Evolutionary conservation across 2,329 filamentous ascomycete genomes (phyloP).

Genomic region (Massarina eburnea): DNA sequence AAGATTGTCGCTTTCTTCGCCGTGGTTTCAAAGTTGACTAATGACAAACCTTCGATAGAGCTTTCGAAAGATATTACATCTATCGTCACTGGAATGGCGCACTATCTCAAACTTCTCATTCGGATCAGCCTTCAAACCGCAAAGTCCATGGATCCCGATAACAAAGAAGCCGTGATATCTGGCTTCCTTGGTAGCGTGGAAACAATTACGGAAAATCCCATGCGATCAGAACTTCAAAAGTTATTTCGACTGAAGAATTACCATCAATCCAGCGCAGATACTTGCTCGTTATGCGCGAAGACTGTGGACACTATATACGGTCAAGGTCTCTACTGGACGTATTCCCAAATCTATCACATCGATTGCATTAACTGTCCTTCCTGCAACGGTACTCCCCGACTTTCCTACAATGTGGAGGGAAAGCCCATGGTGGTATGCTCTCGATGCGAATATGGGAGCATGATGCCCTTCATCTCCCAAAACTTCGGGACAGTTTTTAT

Average conservation of each 20-base stretch:
- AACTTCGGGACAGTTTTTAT: not conserved
- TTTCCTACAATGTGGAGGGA: not conserved
- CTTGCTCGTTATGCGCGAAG: not conserved
- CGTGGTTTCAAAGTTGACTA: not conserved
- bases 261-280: not conserved
- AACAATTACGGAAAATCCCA: not conserved
- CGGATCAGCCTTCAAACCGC: constrained; percentile 4
- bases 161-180: not conserved
- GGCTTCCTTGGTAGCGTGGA: not conserved
- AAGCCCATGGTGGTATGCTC: constrained; percentile 1
- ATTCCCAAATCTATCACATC: not conserved
- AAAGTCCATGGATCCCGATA: not conserved
- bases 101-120: constrained; percentile 5
- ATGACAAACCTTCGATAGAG: not conserved
- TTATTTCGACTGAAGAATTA: not conserved
- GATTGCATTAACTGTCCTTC: constrained; percentile 2
- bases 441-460: not conserved
- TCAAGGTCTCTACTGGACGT: constrained; percentile 1
- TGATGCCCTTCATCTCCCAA: constrained; percentile 1
- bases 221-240: not conserved
- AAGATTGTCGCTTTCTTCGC: not conserved
- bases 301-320: not conserved
- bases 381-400: not conserved
- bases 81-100: not conserved
- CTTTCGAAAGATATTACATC: constrained; percentile 1